phyloP scores from a whole-genome alignment of 805 yeast species.

The Kuraishia piskuri region DNA sequence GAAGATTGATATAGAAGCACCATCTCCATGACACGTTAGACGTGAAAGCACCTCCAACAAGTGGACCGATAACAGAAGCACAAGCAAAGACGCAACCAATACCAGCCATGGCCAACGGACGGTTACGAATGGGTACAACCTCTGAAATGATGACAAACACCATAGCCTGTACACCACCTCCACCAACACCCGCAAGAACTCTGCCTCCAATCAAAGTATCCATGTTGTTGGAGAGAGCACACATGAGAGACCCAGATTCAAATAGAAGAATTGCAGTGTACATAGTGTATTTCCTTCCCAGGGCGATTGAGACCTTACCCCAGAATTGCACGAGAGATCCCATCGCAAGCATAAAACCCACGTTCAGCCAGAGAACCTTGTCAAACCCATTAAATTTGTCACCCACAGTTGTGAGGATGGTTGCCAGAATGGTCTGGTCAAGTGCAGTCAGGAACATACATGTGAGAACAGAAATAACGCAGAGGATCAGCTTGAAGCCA shows the following conservation, averaged over 20 bases:
- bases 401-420: constrained; percentile 42
- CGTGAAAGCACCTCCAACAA: constrained; percentile 60
- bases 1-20: constrained; percentile 67
- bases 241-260: constrained; percentile 52
- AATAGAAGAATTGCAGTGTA: constrained; percentile 42
- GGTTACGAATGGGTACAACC: constrained; percentile 32
- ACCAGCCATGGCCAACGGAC: constrained; percentile 29
- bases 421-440: constrained; percentile 52
- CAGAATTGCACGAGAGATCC: constrained; percentile 47
- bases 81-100: constrained; percentile 36
- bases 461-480: constrained; percentile 6
- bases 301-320: constrained; percentile 47
- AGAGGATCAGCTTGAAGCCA: constrained; percentile 13
- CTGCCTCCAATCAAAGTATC: constrained; percentile 63
- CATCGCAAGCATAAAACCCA: constrained; percentile 47
- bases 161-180: constrained; percentile 55
- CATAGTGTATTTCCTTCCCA: constrained; percentile 47
- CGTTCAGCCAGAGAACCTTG: constrained; percentile 49
- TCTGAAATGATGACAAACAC: constrained; percentile 51
- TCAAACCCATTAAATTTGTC: constrained; percentile 38
- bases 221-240: constrained; percentile 48
- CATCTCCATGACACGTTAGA: constrained; percentile 48
- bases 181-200: constrained; percentile 64
- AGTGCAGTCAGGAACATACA: constrained; percentile 28
- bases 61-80: constrained; percentile 52